A percentile compares a stretch with the other conserved stretches of the same genome.
phyloP scores from a whole-genome alignment of 1,139 yeast species.

The Zygotorulaspora mrakii region DNA sequence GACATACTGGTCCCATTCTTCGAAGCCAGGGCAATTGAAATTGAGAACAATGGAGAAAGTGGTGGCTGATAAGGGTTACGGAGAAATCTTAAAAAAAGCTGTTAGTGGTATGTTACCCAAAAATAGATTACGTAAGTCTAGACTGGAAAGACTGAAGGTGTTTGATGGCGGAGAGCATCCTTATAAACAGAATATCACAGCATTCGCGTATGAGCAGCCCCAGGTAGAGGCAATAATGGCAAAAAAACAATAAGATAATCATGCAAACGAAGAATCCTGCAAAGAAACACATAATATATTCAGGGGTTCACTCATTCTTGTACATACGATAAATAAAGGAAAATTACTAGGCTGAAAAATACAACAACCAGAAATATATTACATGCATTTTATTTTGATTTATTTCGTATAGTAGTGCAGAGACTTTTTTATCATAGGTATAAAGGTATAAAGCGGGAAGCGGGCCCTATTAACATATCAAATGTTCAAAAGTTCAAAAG shows the following conservation, averaged over 20 bases:
- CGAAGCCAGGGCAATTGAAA: conserved; percentile 85
- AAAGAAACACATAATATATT: too few relatives aligned
- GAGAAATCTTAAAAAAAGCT: conserved; percentile 77
- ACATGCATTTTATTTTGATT: conserved; percentile 1
- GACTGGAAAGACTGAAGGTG: conserved; percentile 80
- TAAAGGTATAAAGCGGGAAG: too few relatives aligned
- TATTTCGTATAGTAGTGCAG: neutral
- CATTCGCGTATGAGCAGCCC: conserved; percentile 79
- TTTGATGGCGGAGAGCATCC: conserved; percentile 90
- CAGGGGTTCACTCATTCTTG: conserved; percentile 4
- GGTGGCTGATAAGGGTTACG: conserved; percentile 75
- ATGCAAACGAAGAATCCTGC: too few relatives aligned
- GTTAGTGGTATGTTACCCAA: conserved; percentile 96
- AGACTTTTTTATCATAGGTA: too few relatives aligned
- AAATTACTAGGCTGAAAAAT: neutral
- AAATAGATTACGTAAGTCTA: conserved; percentile 71
- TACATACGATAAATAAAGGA: conserved; percentile 3
- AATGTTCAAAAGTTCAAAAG: conserved; percentile 27
- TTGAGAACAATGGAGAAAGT: conserved; percentile 78
- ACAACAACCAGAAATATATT: conserved; percentile 2
- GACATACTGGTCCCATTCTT: conserved; percentile 87
- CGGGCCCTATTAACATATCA: too few relatives aligned
- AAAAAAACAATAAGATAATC: neutral
- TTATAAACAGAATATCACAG: conserved; percentile 73
- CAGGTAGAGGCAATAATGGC: conserved; percentile 22